A percentile compares a stretch with the other conserved stretches of the same genome.
These are phyloP conservation scores for Tylopilus subfusipes DNA, from an alignment of 768 basidiomycete species.

Conservation along the genomic window DNA sequence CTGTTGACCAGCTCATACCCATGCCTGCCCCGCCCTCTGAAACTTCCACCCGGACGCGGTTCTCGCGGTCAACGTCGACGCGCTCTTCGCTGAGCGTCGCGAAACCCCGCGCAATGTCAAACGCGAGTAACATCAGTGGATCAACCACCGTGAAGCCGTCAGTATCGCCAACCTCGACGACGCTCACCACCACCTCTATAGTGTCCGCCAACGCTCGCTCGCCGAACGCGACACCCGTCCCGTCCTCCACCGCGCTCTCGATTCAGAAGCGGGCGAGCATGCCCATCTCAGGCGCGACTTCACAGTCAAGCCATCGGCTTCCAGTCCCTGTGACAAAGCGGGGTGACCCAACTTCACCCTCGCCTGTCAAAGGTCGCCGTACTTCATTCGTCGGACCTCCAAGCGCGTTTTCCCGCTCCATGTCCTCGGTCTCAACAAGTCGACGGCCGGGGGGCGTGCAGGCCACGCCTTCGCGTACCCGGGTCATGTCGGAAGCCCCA, in stretches of 20 bases:
- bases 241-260: constrained; percentile 29
- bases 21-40: constrained; percentile 45
- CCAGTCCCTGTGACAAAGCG: constrained; percentile 37
- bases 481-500: constrained; percentile 44
- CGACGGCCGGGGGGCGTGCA: constrained; percentile 22
- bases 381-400: constrained; percentile 29
- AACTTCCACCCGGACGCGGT: constrained; percentile 44
- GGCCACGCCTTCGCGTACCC: constrained; percentile 38
- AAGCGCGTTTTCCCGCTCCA: constrained; percentile 22
- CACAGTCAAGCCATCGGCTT: constrained; percentile 34
- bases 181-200: constrained; percentile 25
- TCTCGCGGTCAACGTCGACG: constrained; percentile 39
- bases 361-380: constrained; percentile 27
- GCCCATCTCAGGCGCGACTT: constrained; percentile 38
- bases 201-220: constrained; percentile 34
- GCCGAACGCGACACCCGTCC: constrained; percentile 51
- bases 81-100: constrained; percentile 43
- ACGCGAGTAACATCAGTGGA: constrained; percentile 46
- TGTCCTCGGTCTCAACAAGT: constrained; percentile 18
- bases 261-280: constrained; percentile 40
- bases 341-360: constrained; percentile 25
- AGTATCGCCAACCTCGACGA: constrained; percentile 24
- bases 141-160: constrained; percentile 47
- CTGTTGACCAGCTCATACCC: constrained; percentile 4
- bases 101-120: constrained; percentile 55